These are phyloP conservation scores for Groenewaldozyma auringiensis DNA, from an alignment of 1,139 yeast species.

Conservation along the genomic window DNA sequence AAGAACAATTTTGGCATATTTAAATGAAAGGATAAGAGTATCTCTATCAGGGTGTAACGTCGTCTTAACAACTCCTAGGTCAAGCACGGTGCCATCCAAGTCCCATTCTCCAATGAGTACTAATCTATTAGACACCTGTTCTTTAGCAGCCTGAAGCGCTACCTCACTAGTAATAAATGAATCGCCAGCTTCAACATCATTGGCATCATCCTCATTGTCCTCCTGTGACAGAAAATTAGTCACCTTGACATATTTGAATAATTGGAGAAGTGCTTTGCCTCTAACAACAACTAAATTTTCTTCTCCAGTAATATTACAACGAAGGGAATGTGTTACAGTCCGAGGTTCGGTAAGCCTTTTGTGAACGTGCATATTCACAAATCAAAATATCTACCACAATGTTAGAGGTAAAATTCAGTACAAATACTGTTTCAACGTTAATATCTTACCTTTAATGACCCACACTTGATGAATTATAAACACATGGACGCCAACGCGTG, in stretches of 20 bases:
- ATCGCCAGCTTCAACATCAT: conserved; percentile 17
- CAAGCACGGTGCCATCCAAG: conserved; percentile 63
- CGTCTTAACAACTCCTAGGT: conserved; percentile 43
- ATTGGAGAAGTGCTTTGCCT: conserved; percentile 58
- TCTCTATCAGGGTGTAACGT: conserved; percentile 30
- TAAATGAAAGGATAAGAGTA: conserved; percentile 54
- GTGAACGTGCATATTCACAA: conserved; percentile 61
- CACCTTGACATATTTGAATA: conserved; percentile 39
- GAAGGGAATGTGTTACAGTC: conserved; percentile 54
- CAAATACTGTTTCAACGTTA: too few species aligned
- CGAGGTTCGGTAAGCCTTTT: conserved; percentile 77
- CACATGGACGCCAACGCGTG: too few species aligned
- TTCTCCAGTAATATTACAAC: conserved; percentile 51
- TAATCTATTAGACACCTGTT: conserved; percentile 35
- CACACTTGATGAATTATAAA: too few species aligned
- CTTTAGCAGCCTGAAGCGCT: conserved; percentile 21
- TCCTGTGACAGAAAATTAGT: conserved; percentile 13
- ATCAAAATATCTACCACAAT: too few species aligned
- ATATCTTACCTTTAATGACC: too few species aligned
- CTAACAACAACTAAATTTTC: conserved; percentile 62
- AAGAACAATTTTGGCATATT: conserved; percentile 69
- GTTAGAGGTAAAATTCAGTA: too few species aligned
- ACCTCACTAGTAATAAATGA: conserved; percentile 25
- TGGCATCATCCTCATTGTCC: conserved; percentile 11
- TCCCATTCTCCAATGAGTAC: conserved; percentile 58